These are phyloP conservation scores for Dicorynia guianensis DNA, from an alignment of 306 rosid genomes.

Conservation along the genomic window DNA sequence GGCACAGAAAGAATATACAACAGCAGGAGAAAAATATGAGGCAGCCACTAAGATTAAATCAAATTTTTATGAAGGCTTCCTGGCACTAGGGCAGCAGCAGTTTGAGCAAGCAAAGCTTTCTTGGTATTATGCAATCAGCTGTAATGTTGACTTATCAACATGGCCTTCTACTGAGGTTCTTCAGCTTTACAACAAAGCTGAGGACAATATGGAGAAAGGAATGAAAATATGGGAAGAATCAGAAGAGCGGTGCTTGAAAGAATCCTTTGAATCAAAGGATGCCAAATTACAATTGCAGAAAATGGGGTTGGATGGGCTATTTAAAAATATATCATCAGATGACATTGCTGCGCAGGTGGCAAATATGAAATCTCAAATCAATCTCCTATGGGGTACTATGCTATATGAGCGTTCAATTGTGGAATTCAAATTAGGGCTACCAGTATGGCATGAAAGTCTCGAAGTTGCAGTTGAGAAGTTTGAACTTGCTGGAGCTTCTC, in stretches of 20 bases:
- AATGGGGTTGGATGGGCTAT: constrained; percentile 56
- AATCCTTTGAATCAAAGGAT: constrained; percentile 53
- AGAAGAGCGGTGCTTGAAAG: constrained; percentile 45
- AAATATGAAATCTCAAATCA: constrained; percentile 79
- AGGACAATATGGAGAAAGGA: constrained; percentile 88
- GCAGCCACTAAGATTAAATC: constrained; percentile 73
- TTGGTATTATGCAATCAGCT: constrained; percentile 77
- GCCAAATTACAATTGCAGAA: constrained; percentile 50
- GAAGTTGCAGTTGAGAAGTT: constrained; percentile 82
- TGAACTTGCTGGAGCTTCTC: constrained; percentile 86
- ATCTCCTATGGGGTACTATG: constrained; percentile 89
- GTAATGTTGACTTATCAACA: constrained; percentile 56
- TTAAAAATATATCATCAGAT: constrained; percentile 52
- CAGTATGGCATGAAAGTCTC: constrained; percentile 77
- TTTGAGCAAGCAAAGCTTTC: constrained; percentile 86
- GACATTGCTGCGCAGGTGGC: constrained; percentile 66
- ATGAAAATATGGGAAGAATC: constrained; percentile 79
- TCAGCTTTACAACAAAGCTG: constrained; percentile 74
- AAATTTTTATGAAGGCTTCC: constrained; percentile 81
- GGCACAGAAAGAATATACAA: constrained; percentile 68
- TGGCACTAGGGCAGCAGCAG: constrained; percentile 81
- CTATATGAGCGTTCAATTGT: constrained; percentile 83
- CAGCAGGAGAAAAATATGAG: constrained; percentile 82
- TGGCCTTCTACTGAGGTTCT: constrained; percentile 70
- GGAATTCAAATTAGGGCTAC: constrained; percentile 77